Evolutionary conservation across 2,329 filamentous ascomycete species (phyloP).

Genomic region (Diaporthe citrichinensis): DNA sequence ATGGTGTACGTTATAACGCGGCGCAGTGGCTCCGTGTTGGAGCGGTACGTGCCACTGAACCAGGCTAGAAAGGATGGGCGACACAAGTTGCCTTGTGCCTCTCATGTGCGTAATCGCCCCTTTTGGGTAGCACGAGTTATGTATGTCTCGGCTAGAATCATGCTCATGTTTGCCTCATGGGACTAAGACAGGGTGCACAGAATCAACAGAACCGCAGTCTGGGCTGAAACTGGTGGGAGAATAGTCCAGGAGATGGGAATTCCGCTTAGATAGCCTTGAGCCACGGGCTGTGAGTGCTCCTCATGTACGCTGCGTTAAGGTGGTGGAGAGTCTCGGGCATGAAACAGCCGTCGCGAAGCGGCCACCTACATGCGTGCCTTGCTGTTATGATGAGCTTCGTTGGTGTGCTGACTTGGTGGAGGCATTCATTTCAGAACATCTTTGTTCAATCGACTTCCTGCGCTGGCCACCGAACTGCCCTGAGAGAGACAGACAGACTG

Average conservation of each 20-base stretch:
- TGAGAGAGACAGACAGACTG: neutral
- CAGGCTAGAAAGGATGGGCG: conserved; percentile 34
- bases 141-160: conserved; percentile 42
- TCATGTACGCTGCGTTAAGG: neutral
- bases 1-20: conserved; percentile 30
- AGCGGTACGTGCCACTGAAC: conserved; percentile 28
- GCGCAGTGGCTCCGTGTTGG: conserved; percentile 28
- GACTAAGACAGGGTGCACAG: conserved; percentile 26
- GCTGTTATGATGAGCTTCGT: neutral
- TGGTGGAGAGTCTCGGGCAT: neutral
- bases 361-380: neutral
- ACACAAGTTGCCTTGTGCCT: conserved; percentile 38
- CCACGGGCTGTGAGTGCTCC: neutral
- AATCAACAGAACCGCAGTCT: neutral
- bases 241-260: neutral
- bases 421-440: neutral
- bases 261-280: neutral
- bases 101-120: conserved; percentile 41
- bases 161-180: conserved; percentile 39
- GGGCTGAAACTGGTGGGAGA: neutral
- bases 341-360: neutral
- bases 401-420: conserved; percentile 3
- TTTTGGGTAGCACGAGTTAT: conserved; percentile 34
- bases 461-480: neutral
- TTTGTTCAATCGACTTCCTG: no score